Conservation (phyloP, 441 rosid species). For the Euphorbia schlechtendalii region DNA sequence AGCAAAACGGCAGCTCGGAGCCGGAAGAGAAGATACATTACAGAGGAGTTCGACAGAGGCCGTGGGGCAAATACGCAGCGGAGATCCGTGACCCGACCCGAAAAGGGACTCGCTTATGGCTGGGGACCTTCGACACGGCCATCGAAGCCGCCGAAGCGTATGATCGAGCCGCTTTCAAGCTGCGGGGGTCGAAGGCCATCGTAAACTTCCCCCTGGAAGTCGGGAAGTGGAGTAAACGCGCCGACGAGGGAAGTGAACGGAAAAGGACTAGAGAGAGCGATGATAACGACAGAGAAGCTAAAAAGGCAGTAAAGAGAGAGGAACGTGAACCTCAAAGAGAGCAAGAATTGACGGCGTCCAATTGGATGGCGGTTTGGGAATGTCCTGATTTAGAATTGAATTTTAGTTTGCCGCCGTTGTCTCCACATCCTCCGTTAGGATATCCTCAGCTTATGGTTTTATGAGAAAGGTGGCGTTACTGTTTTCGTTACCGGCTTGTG, state of each 20-base stretch:
- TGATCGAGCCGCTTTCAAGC: constrained; percentile 71
- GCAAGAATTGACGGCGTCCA: constrained; percentile 37
- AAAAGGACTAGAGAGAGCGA: constrained; percentile 44
- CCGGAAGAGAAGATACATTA: constrained; percentile 43
- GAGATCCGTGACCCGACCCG: constrained; percentile 87
- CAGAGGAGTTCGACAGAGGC: constrained; percentile 85
- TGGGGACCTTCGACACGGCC: constrained; percentile 75
- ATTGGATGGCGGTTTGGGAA: constrained; percentile 32
- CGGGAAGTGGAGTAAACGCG: constrained; percentile 24
- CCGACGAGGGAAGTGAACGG: constrained; percentile 19
- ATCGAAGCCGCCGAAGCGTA: constrained; percentile 86
- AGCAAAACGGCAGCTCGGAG: constrained; percentile 1
- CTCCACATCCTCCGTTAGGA: constrained; percentile 44
- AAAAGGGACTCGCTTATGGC: constrained; percentile 73
- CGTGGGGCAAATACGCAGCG: constrained; percentile 97
- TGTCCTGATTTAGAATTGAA: constrained; percentile 31
- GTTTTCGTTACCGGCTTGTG: not conserved
- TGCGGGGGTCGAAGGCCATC: constrained; percentile 80
- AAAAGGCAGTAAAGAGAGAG: constrained; percentile 33
- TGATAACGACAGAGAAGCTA: constrained; percentile 6
- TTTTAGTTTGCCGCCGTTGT: constrained; percentile 42
- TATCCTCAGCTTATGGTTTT: constrained; percentile 41
- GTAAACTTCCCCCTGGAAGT: constrained; percentile 81
- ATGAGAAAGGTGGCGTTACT: not conserved
- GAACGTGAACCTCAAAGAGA: constrained; percentile 14